These are phyloP conservation scores for Sugiyamaella chiloensis DNA, from an alignment of 805 yeast genomes.

Conservation along the genomic window DNA sequence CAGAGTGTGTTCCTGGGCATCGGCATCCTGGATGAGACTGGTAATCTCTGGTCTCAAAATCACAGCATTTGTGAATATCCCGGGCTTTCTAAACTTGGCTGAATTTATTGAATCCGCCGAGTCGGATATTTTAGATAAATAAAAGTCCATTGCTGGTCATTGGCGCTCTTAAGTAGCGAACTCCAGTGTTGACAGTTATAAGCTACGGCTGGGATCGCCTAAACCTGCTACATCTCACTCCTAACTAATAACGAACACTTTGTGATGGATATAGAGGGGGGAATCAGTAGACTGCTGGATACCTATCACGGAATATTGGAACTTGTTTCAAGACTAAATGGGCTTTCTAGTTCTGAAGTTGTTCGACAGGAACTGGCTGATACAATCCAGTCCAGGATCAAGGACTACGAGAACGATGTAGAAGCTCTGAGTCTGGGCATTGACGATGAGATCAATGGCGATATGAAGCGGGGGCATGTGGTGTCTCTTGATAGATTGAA, in stretches of 20 bases:
- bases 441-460: constrained; percentile 10
- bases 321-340: constrained; percentile 17
- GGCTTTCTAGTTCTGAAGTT: constrained; percentile 12
- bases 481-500: constrained; percentile 22
- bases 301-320: constrained; percentile 19
- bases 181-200: background rate
- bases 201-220: too few species aligned
- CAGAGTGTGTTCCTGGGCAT: constrained; percentile 27
- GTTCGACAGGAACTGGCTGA: constrained; percentile 22
- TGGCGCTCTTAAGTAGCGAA: too few species aligned
- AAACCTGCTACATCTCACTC: too few species aligned
- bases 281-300: constrained; percentile 12
- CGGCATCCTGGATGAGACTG: constrained; percentile 57
- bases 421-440: constrained; percentile 14
- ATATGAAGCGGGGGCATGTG: constrained; percentile 6
- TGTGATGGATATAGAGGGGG: constrained; percentile 6
- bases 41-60: constrained; percentile 52
- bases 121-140: constrained; percentile 15
- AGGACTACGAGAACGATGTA: constrained; percentile 17
- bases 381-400: constrained; percentile 18
- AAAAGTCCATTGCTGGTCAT: constrained; percentile 12
- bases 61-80: constrained; percentile 64
- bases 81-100: constrained; percentile 53
- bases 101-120: constrained; percentile 17
- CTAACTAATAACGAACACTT: too few species aligned